These are phyloP conservation scores for Botrytis cinerea DNA, from an alignment of 2,329 filamentous ascomycete species.

Conservation along the genomic window DNA sequence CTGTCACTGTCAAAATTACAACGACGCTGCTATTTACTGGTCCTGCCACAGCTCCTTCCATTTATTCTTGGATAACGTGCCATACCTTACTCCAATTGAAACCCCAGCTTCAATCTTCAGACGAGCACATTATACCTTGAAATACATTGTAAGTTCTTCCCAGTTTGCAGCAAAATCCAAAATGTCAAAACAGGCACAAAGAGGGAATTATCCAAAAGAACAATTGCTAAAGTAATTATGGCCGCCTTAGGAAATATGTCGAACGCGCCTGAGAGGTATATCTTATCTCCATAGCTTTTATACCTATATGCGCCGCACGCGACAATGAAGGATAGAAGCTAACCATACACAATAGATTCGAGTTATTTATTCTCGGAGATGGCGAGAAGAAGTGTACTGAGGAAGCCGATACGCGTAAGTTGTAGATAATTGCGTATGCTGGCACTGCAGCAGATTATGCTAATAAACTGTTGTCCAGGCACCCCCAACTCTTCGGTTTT, in stretches of 20 bases:
- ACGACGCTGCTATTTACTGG: not conserved
- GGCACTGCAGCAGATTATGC: not conserved
- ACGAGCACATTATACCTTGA: not conserved
- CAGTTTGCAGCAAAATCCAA: not conserved
- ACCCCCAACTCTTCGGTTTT: constrained; percentile 96
- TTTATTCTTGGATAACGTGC: not conserved
- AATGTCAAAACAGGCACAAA: constrained; percentile 1
- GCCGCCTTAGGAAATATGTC: constrained; percentile 16
- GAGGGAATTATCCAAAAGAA: constrained; percentile 2
- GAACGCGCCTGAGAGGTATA: constrained; percentile 25
- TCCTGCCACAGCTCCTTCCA: not conserved
- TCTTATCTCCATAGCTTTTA: not conserved
- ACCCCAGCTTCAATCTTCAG: not conserved
- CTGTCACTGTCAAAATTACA: not conserved
- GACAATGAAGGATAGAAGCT: not conserved
- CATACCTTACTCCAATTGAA: not conserved
- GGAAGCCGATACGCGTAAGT: constrained; percentile 83
- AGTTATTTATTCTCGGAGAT: constrained; percentile 83
- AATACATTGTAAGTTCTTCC: constrained; percentile 4
- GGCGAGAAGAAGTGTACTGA: constrained; percentile 94
- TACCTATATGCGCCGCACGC: not conserved
- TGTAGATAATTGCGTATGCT: not conserved
- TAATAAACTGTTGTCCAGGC: constrained; percentile 52
- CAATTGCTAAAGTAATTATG: constrained; percentile 18
- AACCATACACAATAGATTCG: constrained; percentile 63